Evolutionary conservation across 1,139 yeast genomes (phyloP).

Genomic region (Chernovozyma aurita): DNA sequence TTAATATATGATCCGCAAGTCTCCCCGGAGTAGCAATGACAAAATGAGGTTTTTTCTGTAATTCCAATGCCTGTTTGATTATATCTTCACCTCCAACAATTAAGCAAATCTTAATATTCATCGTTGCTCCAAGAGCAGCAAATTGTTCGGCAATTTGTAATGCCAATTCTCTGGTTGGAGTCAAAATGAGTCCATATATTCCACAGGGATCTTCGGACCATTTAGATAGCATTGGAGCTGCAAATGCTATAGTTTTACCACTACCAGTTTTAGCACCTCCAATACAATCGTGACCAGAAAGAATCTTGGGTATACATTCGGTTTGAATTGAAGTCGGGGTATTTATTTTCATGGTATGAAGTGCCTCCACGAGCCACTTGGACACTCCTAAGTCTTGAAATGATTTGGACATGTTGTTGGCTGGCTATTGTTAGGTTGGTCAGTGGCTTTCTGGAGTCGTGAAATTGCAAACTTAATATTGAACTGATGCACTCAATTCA

Average conservation of each 20-base stretch:
- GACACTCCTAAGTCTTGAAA: slow-evolving; percentile 74
- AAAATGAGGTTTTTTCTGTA: slow-evolving; percentile 85
- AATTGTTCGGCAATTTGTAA: slow-evolving; percentile 96
- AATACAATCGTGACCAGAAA: slow-evolving; percentile 83
- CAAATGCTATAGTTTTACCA: slow-evolving; percentile 97
- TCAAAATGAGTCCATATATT: slow-evolving; percentile 78
- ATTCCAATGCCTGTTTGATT: slow-evolving; percentile 75
- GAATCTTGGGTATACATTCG: slow-evolving; percentile 84
- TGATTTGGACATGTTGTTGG: too few relatives aligned
- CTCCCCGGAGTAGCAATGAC: slow-evolving; percentile 98
- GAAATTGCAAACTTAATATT: too few relatives aligned
- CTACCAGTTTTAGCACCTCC: slow-evolving; percentile 99
- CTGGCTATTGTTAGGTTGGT: too few relatives aligned
- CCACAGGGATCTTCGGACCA: slow-evolving; percentile 98
- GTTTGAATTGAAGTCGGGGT: slow-evolving; percentile 84
- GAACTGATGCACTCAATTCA: too few relatives aligned
- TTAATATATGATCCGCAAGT: slow-evolving; percentile 84
- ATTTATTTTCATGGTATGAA: slow-evolving; percentile 74
- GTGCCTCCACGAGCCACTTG: slow-evolving; percentile 81
- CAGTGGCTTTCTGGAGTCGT: too few relatives aligned
- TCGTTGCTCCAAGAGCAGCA: slow-evolving; percentile 83
- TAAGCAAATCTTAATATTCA: slow-evolving; percentile 76
- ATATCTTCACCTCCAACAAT: slow-evolving; percentile 96
- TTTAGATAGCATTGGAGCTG: slow-evolving; percentile 87
- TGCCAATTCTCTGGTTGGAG: slow-evolving; percentile 96